These are phyloP conservation scores for Penicillium diatomitis DNA, from an alignment of 495 filamentous ascomycete species.

Conservation along the genomic window DNA sequence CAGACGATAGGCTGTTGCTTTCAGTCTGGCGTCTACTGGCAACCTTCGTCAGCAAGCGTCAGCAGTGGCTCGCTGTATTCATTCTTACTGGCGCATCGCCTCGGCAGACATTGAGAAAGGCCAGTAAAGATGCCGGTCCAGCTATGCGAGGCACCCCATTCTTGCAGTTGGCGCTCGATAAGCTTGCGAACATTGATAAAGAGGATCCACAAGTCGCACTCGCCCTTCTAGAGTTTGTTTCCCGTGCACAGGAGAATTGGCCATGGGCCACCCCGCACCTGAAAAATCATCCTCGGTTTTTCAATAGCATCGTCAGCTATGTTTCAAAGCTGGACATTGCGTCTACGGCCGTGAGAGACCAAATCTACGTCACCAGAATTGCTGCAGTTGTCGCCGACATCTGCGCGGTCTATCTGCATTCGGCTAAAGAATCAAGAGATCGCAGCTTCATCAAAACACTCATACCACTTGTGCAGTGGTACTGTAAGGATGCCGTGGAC, in stretches of 20 bases:
- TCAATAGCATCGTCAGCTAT: slow-evolving; percentile 58
- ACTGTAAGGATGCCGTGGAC: slow-evolving; percentile 60
- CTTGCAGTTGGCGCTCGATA: slow-evolving; percentile 64
- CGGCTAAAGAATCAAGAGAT: slow-evolving; percentile 63
- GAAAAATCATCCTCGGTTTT: slow-evolving; percentile 62
- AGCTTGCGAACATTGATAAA: slow-evolving; percentile 57
- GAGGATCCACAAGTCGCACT: slow-evolving; percentile 53
- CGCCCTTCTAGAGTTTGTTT: slow-evolving; percentile 76
- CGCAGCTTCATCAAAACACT: slow-evolving; percentile 56
- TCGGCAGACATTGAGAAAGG: slow-evolving; percentile 55
- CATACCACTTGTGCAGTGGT: slow-evolving; percentile 65
- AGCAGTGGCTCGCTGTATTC: slow-evolving; percentile 92
- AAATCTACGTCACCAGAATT: slow-evolving; percentile 55
- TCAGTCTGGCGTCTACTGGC: slow-evolving; percentile 80
- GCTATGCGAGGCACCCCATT: slow-evolving; percentile 50
- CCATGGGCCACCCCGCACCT: slow-evolving; percentile 77
- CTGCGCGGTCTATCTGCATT: slow-evolving; percentile 84
- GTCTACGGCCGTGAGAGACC: slow-evolving; percentile 31
- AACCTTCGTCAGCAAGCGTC: slow-evolving; percentile 77
- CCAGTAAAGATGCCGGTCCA: slow-evolving; percentile 25
- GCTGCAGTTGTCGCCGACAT: slow-evolving; percentile 78
- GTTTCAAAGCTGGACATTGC: slow-evolving; percentile 52
- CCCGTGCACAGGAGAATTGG: slow-evolving; percentile 81
- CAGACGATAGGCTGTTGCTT: slow-evolving; percentile 48
- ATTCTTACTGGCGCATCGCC: slow-evolving; percentile 83